These are phyloP conservation scores for Boletus sp. DNA, from an alignment of 768 basidiomycete genomes.

Conservation along the genomic window DNA sequence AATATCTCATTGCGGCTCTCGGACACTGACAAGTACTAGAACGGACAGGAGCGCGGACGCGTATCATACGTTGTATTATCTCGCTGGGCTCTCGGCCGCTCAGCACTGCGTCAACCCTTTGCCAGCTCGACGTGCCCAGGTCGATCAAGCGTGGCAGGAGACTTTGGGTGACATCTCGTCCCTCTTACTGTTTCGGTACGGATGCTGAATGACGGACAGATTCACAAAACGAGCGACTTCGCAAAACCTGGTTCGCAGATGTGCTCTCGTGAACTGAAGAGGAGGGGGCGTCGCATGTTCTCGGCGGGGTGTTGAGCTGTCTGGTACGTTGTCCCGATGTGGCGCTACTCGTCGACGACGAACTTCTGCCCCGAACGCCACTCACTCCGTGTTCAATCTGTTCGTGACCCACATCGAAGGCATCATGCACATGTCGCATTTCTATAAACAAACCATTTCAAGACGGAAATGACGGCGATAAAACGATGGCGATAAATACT, in stretches of 20 bases:
- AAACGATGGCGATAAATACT: background rate
- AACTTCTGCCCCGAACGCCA: constrained; percentile 59
- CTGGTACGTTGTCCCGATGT: no score
- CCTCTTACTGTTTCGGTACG: background rate
- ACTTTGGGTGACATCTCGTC: background rate
- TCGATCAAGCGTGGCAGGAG: no score
- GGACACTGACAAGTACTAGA: no score
- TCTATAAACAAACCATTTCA: constrained; percentile 62
- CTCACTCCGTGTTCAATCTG: constrained; percentile 52
- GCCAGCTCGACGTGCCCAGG: no score
- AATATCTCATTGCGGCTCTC: background rate
- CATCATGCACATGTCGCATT: constrained; percentile 70
- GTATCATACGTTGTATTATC: constrained; percentile 88
- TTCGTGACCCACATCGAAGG: constrained; percentile 52
- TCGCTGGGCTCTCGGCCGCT: no score
- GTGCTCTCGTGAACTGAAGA: constrained; percentile 69
- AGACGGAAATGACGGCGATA: constrained; percentile 20
- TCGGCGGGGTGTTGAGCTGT: constrained; percentile 45
- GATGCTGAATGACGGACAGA: constrained; percentile 26
- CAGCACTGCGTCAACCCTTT: no score
- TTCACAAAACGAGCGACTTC: constrained; percentile 22
- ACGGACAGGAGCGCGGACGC: constrained; percentile 70
- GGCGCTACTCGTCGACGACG: no score
- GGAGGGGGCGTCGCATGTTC: constrained; percentile 48
- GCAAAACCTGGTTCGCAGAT: constrained; percentile 49